Conservation (phyloP, 73 alveolate species). For the Paramecium sexaurelia region DNA sequence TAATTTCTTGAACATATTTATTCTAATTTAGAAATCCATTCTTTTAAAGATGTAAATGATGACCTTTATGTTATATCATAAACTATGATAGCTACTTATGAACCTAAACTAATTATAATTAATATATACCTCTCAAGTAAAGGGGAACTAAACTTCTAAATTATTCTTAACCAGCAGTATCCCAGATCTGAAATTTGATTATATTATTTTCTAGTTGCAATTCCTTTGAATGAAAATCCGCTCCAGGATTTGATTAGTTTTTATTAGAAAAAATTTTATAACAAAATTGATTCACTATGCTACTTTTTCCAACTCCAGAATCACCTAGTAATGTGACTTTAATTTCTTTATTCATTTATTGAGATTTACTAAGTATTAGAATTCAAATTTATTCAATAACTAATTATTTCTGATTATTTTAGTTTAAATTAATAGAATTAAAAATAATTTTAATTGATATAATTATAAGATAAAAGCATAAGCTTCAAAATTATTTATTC, state of each 20-base stretch:
- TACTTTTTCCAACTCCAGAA: conserved; percentile 69
- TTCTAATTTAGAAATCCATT: conserved; percentile 41
- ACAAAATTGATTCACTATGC: conserved; percentile 62
- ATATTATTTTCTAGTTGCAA: neutral
- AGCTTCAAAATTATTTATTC: conserved; percentile 6
- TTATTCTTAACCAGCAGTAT: neutral
- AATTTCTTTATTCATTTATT: conserved; percentile 45
- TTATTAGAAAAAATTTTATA: neutral
- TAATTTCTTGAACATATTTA: conserved; percentile 33
- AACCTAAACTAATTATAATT: neutral
- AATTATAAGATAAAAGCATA: neutral
- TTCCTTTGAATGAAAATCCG: conserved; percentile 27
- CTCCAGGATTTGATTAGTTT: conserved; percentile 23
- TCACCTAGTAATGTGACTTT: conserved; percentile 69
- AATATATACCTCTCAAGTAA: neutral
- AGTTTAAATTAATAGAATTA: neutral
- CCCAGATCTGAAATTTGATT: conserved; percentile 59
- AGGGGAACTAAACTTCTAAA: conserved; percentile 18
- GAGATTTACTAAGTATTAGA: neutral
- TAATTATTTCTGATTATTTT: neutral
- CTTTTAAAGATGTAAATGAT: conserved; percentile 37
- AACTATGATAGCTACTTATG: conserved; percentile 1
- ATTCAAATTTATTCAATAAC: neutral
- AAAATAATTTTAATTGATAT: neutral
- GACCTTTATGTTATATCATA: conserved; percentile 53